Evolutionary conservation across 345 rosid genomes (phyloP).

Genomic region (Euphorbia peplus): DNA sequence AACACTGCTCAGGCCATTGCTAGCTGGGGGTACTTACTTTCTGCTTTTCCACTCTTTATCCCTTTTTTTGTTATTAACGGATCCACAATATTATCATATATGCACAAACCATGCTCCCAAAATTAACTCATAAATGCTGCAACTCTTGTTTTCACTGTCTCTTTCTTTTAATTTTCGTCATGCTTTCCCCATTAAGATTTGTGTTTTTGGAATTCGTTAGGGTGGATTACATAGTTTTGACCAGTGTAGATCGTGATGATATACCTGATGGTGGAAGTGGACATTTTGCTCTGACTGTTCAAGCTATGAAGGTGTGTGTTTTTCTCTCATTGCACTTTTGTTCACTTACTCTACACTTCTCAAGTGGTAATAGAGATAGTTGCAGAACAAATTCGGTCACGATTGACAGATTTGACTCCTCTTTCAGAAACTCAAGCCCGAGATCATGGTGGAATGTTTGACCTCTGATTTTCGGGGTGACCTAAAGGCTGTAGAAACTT

Average conservation of each 20-base stretch:
- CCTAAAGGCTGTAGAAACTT: slow-evolving; percentile 68
- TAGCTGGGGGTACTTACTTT: slow-evolving; percentile 87
- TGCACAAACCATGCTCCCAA: too few relatives aligned
- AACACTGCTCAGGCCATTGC: slow-evolving; percentile 90
- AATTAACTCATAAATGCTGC: too few relatives aligned
- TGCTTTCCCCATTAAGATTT: neutral
- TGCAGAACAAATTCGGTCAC: neutral
- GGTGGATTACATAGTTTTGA: slow-evolving; percentile 94
- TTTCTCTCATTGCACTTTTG: neutral
- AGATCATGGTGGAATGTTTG: slow-evolving; percentile 94
- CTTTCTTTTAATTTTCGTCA: neutral
- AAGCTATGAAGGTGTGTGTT: slow-evolving; percentile 79
- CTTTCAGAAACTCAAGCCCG: slow-evolving; percentile 77
- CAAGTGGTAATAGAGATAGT: neutral
- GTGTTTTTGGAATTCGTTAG: slow-evolving; percentile 26
- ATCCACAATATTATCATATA: too few relatives aligned
- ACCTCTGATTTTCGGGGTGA: slow-evolving; percentile 98
- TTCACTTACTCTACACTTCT: slow-evolving; percentile 7
- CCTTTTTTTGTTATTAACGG: too few relatives aligned
- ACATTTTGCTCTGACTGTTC: slow-evolving; percentile 91
- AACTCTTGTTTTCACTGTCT: neutral
- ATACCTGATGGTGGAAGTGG: slow-evolving; percentile 97
- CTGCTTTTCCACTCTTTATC: neutral
- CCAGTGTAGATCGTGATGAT: slow-evolving; percentile 99
- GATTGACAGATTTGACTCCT: slow-evolving; percentile 7